These are phyloP conservation scores for Arthrobotrys megalospora DNA, from an alignment of 2,329 filamentous ascomycete species.

Conservation along the genomic window DNA sequence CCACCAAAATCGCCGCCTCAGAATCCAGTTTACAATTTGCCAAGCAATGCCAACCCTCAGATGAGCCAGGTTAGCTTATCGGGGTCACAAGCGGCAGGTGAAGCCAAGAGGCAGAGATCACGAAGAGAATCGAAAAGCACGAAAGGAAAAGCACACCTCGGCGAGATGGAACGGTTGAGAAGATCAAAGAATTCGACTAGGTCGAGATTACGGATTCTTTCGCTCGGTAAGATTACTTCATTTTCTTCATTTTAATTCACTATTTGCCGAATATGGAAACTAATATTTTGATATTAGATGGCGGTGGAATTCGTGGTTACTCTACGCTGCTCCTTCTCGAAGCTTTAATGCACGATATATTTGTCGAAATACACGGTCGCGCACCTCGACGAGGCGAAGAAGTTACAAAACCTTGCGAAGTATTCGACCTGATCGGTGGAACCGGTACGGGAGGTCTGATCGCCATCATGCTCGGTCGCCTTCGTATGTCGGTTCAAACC, in stretches of 20 bases:
- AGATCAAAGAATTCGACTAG: constrained; percentile 45
- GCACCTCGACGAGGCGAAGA: constrained; percentile 86
- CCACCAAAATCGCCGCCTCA: constrained; percentile 46
- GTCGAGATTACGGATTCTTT: constrained; percentile 48
- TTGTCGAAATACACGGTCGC: constrained; percentile 85
- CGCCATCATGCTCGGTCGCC: constrained; percentile 92
- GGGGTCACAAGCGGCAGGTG: constrained; percentile 23
- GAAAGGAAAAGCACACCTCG: constrained; percentile 39
- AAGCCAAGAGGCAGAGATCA: constrained; percentile 19
- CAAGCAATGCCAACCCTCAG: constrained; percentile 9
- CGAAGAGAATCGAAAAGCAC: constrained; percentile 42
- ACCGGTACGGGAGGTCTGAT: constrained; percentile 96
- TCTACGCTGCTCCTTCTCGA: constrained; percentile 98
- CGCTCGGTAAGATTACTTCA: constrained; percentile 32
- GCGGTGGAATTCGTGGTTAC: constrained; percentile 95
- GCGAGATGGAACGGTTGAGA: constrained; percentile 51
- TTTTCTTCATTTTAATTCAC: background rate
- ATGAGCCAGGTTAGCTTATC: constrained; percentile 35
- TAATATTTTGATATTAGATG: constrained; percentile 72
- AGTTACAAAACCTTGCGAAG: constrained; percentile 96
- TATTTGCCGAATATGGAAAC: background rate
- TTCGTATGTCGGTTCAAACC: constrained; percentile 92
- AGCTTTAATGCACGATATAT: constrained; percentile 97
- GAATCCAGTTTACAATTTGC: constrained; percentile 23
- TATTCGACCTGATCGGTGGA: constrained; percentile 96